phyloP scores from a whole-genome alignment of 257 asterid genomes.

The Linderniella brevidens region DNA sequence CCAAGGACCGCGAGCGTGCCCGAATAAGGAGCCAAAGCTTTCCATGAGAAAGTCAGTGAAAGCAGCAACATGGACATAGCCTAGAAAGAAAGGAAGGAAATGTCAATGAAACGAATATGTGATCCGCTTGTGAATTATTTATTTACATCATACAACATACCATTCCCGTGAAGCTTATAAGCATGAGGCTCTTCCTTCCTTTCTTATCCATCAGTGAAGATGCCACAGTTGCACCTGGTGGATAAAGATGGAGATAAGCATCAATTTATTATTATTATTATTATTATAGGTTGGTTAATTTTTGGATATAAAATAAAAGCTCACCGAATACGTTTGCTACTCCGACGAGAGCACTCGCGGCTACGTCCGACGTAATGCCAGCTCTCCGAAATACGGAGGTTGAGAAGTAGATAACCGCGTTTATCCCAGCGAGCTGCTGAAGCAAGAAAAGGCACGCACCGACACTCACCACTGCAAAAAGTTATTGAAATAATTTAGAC shows the following conservation, averaged over 20 bases:
- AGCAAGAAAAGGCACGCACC: conserved; percentile 80
- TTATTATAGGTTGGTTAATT: no score
- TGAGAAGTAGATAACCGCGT: conserved; percentile 82
- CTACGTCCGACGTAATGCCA: conserved; percentile 84
- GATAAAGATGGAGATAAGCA: conserved; percentile 3
- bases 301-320: conserved; percentile 15
- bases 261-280: no score
- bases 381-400: conserved; percentile 89
- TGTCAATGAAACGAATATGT: no score
- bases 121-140: background rate
- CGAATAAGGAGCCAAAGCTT: conserved; percentile 60
- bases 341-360: conserved; percentile 94
- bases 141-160: conserved; percentile 19
- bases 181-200: conserved; percentile 92
- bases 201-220: conserved; percentile 87
- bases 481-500: background rate
- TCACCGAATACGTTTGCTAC: conserved; percentile 87
- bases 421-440: conserved; percentile 95
- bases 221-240: conserved; percentile 69
- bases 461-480: conserved; percentile 77
- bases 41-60: conserved; percentile 69
- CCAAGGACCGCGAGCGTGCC: conserved; percentile 38
- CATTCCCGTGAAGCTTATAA: conserved; percentile 85
- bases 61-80: conserved; percentile 90
- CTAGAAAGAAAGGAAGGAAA: conserved; percentile 12